Percentiles rank a stretch among this genome's conserved stretches.
Evolutionary conservation across 768 basidiomycete species (phyloP).

Genomic region (Hydnum rufescens): DNA sequence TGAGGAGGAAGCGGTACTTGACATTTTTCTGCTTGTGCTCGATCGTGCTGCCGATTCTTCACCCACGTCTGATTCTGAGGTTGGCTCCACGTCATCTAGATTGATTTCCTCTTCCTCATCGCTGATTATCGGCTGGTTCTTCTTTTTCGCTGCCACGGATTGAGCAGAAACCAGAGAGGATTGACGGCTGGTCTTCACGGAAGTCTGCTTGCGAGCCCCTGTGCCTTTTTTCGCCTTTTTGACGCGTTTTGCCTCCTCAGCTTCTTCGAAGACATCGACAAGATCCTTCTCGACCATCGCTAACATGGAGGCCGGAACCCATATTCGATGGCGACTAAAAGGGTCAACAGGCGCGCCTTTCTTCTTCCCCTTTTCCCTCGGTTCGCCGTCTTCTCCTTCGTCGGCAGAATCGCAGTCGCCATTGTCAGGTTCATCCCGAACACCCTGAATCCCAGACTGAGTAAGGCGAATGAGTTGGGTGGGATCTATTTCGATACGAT

Average conservation of each 20-base stretch:
- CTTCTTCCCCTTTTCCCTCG: constrained; percentile 19
- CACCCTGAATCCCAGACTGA: constrained; percentile 45
- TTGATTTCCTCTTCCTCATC: not conserved
- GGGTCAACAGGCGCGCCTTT: constrained; percentile 31
- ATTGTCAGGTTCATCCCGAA: constrained; percentile 24
- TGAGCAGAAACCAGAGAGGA: no score
- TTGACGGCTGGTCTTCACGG: no score
- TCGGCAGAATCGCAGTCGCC: constrained; percentile 25
- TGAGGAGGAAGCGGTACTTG: no score
- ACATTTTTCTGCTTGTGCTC: no score
- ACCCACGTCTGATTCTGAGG: no score
- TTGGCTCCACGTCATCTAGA: no score
- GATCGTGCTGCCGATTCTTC: no score
- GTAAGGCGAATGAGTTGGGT: constrained; percentile 41
- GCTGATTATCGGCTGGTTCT: no score
- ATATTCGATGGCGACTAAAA: constrained; percentile 39
- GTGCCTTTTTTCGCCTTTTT: no score
- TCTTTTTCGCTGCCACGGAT: no score
- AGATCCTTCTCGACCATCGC: constrained; percentile 42
- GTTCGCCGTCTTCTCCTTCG: constrained; percentile 32
- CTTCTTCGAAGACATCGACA: constrained; percentile 38
- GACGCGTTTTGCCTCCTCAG: constrained; percentile 26
- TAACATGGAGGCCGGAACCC: constrained; percentile 73
- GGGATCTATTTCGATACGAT: constrained; percentile 60
- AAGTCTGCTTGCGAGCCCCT: no score